Percentiles rank a stretch among this genome's conserved stretches.
Conservation (phyloP, 139 green algal species). For the Picochlorum sp. region DNA sequence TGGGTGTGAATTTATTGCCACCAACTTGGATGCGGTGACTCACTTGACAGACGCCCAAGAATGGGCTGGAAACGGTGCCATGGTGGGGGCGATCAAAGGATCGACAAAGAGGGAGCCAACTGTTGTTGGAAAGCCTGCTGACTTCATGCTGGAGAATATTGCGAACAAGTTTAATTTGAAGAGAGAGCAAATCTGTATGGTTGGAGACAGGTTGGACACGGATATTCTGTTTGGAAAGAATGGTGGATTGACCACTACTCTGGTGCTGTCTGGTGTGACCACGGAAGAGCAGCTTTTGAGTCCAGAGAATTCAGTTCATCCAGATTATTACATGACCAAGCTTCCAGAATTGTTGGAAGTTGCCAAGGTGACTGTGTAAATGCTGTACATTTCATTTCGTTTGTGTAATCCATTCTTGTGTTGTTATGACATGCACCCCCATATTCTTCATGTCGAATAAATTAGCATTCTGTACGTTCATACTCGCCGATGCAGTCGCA, state of each 20-base stretch:
- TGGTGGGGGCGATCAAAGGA: constrained; percentile 94
- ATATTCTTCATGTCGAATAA: constrained; percentile 30
- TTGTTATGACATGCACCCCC: background rate
- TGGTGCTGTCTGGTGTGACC: constrained; percentile 86
- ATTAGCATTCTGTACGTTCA: constrained; percentile 46
- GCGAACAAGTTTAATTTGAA: constrained; percentile 54
- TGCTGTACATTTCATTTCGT: background rate
- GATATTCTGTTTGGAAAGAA: constrained; percentile 98
- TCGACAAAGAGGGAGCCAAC: constrained; percentile 84
- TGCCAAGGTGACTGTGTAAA: constrained; percentile 9
- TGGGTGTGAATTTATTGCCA: constrained; percentile 97
- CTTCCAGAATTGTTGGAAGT: constrained; percentile 40
- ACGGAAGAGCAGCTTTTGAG: constrained; percentile 73
- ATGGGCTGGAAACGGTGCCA: constrained; percentile 92
- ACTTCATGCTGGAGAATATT: constrained; percentile 98
- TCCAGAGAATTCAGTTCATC: constrained; percentile 77
- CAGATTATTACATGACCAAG: constrained; percentile 84
- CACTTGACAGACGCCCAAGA: constrained; percentile 96
- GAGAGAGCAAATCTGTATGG: constrained; percentile 94
- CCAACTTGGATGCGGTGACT: constrained; percentile 96
- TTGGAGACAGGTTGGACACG: constrained; percentile 97
- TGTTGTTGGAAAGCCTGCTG: constrained; percentile 89
- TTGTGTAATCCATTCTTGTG: background rate
- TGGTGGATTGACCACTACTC: constrained; percentile 79
- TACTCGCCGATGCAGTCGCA: constrained; percentile 44